phyloP scores from a whole-genome alignment of 169 alveolate genomes.

The Babesia caballi region DNA sequence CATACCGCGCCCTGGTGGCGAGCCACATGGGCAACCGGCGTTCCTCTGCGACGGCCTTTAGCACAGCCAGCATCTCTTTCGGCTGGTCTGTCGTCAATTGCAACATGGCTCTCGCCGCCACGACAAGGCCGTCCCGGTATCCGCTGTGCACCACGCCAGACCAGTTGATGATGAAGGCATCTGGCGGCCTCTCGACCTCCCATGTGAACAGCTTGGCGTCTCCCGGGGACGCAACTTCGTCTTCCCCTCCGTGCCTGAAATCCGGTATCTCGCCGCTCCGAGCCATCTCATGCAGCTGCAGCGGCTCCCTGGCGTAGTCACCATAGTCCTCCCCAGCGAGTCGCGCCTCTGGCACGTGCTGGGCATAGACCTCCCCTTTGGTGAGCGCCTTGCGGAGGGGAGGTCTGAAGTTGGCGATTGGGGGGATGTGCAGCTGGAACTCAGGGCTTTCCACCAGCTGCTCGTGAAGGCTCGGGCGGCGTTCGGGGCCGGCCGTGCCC shows the following conservation, averaged over 20 bases:
- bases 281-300: slow-evolving; percentile 31
- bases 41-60: slow-evolving; percentile 1
- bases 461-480: neutral
- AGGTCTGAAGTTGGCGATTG: slow-evolving; percentile 47
- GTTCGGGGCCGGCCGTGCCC: neutral
- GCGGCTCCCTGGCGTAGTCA: slow-evolving; percentile 27
- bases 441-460: slow-evolving; percentile 31
- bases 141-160: slow-evolving; percentile 40
- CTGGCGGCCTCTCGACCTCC: slow-evolving; percentile 56
- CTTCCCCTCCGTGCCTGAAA: slow-evolving; percentile 17
- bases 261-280: slow-evolving; percentile 39
- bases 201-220: slow-evolving; percentile 37
- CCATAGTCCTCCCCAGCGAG: neutral
- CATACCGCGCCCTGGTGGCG: slow-evolving; percentile 27
- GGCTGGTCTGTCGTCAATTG: slow-evolving; percentile 9
- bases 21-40: slow-evolving; percentile 47
- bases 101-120: slow-evolving; percentile 22
- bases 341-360: neutral
- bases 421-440: slow-evolving; percentile 63
- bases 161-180: slow-evolving; percentile 52
- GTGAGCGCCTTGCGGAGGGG: slow-evolving; percentile 24
- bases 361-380: slow-evolving; percentile 3
- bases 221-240: neutral
- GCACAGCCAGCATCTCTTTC: neutral
- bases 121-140: slow-evolving; percentile 25